A percentile compares a stretch with the other conserved stretches of the same genome.
Evolutionary conservation across 805 yeast genomes (phyloP).

Genomic region (Kazachstania psychrophila): DNA sequence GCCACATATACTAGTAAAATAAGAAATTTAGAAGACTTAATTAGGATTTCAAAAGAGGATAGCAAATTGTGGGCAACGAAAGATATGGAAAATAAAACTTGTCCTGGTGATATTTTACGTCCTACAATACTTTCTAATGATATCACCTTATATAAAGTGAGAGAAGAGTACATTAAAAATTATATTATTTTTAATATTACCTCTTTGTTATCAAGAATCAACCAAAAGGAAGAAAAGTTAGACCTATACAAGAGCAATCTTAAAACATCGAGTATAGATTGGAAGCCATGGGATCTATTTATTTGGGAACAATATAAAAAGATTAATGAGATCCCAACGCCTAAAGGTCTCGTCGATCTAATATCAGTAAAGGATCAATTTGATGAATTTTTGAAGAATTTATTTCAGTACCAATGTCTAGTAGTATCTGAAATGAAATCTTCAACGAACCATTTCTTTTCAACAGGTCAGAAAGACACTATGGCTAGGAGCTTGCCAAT

Average conservation of each 20-base stretch:
- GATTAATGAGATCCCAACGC: too few species aligned
- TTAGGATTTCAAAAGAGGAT: constrained; percentile 4
- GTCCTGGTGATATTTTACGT: constrained; percentile 22
- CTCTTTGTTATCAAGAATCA: constrained; percentile 7
- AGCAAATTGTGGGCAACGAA: constrained; percentile 11
- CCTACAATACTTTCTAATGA: constrained; percentile 13
- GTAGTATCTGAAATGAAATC: constrained; percentile 17
- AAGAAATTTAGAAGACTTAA: constrained; percentile 5
- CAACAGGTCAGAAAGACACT: background rate
- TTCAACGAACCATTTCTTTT: constrained; percentile 4
- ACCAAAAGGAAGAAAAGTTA: background rate
- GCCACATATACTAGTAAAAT: background rate
- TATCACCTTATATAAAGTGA: constrained; percentile 8
- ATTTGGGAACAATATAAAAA: constrained; percentile 13
- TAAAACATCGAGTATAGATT: background rate
- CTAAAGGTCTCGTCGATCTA: too few species aligned
- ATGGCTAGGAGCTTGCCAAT: constrained; percentile 9
- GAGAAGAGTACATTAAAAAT: constrained; percentile 19
- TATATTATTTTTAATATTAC: constrained; percentile 14
- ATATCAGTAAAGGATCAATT: constrained; percentile 9
- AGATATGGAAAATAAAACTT: constrained; percentile 6
- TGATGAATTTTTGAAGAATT: constrained; percentile 14
- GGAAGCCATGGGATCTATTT: constrained; percentile 16
- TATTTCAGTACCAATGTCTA: constrained; percentile 11
- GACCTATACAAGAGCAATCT: background rate